phyloP scores from a whole-genome alignment of 345 rosid genomes.

The Erysimum cheiranthoides region DNA sequence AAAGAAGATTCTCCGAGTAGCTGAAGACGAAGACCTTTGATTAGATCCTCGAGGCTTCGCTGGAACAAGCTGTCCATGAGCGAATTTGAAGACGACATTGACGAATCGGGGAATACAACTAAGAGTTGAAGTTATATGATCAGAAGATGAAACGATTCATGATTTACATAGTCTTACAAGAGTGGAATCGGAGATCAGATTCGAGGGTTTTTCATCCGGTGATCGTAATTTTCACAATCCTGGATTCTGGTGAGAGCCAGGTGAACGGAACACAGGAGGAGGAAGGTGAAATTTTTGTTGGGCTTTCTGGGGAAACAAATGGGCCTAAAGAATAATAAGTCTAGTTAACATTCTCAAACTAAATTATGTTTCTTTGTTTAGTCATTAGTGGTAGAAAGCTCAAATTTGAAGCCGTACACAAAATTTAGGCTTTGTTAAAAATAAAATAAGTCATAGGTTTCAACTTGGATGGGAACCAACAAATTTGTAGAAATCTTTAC shows the following conservation, averaged over 20 bases:
- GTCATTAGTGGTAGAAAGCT: too few species aligned
- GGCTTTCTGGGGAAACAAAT: background rate
- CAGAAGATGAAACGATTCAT: conserved; percentile 19
- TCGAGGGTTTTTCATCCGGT: conserved; percentile 32
- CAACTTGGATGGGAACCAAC: background rate
- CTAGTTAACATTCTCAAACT: background rate
- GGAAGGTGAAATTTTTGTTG: conserved; percentile 1
- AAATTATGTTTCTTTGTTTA: background rate
- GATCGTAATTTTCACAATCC: conserved; percentile 27
- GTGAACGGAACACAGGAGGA: background rate
- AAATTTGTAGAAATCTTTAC: background rate
- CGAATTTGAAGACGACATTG: conserved; percentile 69
- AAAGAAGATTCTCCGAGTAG: conserved; percentile 59
- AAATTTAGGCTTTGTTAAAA: background rate
- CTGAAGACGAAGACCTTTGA: conserved; percentile 79
- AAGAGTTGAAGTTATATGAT: conserved; percentile 1
- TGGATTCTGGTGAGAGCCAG: background rate
- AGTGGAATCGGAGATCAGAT: conserved; percentile 31
- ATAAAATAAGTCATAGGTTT: background rate
- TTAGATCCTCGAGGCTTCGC: conserved; percentile 83
- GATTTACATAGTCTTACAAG: background rate
- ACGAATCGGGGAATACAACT: background rate
- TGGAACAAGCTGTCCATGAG: conserved; percentile 89
- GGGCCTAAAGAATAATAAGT: conserved; percentile 3
- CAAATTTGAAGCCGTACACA: too few species aligned